Evolutionary conservation across 805 yeast species (phyloP).

Genomic region (Candida nemodendra): DNA sequence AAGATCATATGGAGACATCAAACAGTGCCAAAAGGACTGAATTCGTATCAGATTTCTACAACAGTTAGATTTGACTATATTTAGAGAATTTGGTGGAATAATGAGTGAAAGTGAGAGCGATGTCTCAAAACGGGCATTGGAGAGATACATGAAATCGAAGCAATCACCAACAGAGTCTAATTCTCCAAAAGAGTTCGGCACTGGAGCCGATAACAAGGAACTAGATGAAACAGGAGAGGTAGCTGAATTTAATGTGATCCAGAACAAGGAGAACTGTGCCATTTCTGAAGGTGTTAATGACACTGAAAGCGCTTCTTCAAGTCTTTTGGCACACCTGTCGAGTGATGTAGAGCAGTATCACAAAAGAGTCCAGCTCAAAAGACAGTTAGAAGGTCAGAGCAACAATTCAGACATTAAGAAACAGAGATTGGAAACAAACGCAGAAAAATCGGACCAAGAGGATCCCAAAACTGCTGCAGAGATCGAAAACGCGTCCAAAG

Average conservation of each 20-base stretch:
- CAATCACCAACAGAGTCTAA: background rate
- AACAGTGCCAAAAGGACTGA: too few relatives aligned
- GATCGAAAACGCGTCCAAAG: background rate
- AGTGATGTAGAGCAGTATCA: constrained; percentile 31
- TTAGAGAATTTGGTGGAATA: too few relatives aligned
- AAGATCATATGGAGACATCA: too few relatives aligned
- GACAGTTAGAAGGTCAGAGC: constrained; percentile 16
- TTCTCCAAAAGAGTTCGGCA: background rate
- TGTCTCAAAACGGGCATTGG: constrained; percentile 11
- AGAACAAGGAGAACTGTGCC: background rate
- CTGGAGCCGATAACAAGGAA: background rate
- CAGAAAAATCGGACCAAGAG: constrained; percentile 5
- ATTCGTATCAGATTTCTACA: too few relatives aligned
- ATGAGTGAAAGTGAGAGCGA: constrained; percentile 10
- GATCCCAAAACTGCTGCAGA: constrained; percentile 7
- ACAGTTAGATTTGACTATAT: too few relatives aligned
- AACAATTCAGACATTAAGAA: constrained; percentile 7
- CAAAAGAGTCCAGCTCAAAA: constrained; percentile 28
- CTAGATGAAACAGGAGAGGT: background rate
- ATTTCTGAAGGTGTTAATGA: constrained; percentile 1
- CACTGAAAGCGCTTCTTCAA: constrained; percentile 4
- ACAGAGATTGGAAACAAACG: constrained; percentile 1
- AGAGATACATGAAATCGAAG: constrained; percentile 14
- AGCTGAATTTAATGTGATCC: background rate
- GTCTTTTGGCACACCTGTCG: constrained; percentile 24